Evolutionary conservation across 2,329 filamentous ascomycete species (phyloP).

Genomic region (Epichloe bromicola): DNA sequence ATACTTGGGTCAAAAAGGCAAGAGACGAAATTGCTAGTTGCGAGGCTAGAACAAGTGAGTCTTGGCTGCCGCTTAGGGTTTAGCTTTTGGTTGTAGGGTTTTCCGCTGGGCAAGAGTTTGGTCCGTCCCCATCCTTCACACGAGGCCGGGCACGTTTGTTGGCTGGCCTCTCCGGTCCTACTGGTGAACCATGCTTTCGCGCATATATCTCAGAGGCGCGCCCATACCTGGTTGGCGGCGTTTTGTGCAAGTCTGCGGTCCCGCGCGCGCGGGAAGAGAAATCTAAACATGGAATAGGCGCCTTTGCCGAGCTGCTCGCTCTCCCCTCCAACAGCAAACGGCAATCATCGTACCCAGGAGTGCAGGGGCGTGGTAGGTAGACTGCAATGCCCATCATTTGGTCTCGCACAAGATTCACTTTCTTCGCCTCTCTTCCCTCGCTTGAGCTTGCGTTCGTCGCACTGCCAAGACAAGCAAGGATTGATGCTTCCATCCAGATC

Average conservation of each 20-base stretch:
- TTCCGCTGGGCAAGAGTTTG: background rate
- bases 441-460: background rate
- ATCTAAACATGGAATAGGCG: background rate
- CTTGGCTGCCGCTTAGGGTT: conserved; percentile 10
- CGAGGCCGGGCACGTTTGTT: too few relatives aligned
- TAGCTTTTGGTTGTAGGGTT: conserved; percentile 2
- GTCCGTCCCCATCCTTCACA: too few relatives aligned
- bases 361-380: background rate
- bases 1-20: background rate
- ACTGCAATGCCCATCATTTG: background rate
- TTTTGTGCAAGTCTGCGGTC: background rate
- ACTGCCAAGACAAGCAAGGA: background rate
- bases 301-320: background rate
- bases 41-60: background rate
- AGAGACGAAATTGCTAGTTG: background rate
- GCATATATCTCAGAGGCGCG: too few relatives aligned
- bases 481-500: background rate
- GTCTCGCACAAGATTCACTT: background rate
- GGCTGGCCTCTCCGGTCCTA: too few relatives aligned
- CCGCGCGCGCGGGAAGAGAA: background rate
- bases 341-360: background rate
- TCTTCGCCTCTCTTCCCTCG: background rate
- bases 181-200: too few relatives aligned
- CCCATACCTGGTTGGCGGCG: background rate
- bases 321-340: background rate